Evolutionary conservation across 495 filamentous ascomycete species (phyloP).

Genomic region (Pseudoneurospora amorphoporcata): DNA sequence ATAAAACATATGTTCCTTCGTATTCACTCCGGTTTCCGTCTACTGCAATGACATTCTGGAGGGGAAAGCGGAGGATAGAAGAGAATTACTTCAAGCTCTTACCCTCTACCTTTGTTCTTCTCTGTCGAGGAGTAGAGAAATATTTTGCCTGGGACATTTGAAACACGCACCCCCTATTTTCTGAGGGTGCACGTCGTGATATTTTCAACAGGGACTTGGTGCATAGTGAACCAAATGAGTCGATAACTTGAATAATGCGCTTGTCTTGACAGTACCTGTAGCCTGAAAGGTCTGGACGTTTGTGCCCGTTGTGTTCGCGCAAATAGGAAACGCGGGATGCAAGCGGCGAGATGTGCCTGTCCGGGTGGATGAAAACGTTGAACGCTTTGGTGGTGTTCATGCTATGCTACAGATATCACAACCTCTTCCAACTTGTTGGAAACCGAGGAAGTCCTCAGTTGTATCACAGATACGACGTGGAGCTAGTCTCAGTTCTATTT

Average conservation of each 20-base stretch:
- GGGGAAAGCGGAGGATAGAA: constrained; percentile 71
- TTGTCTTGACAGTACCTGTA: neutral
- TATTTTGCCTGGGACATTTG: constrained; percentile 33
- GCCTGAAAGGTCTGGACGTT: neutral
- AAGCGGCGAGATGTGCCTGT: neutral
- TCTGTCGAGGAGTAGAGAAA: constrained; percentile 35
- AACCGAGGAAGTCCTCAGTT: neutral
- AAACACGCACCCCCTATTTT: neutral
- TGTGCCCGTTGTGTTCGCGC: neutral
- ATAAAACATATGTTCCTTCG: constrained; percentile 54
- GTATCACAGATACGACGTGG: neutral
- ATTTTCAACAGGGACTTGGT: neutral
- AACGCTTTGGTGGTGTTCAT: neutral
- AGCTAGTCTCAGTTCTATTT: neutral
- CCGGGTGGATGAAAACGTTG: neutral
- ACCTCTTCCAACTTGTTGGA: neutral
- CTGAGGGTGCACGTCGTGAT: neutral
- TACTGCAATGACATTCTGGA: constrained; percentile 53
- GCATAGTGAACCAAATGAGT: neutral
- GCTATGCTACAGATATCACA: neutral
- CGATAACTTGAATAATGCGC: neutral
- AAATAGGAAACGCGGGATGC: neutral
- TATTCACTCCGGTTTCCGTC: constrained; percentile 71
- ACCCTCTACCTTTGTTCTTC: constrained; percentile 35
- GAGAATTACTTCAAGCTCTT: constrained; percentile 35